These are phyloP conservation scores for Pythium scleroteichum DNA, from an alignment of 352 stramenopile genomes.

Conservation along the genomic window DNA sequence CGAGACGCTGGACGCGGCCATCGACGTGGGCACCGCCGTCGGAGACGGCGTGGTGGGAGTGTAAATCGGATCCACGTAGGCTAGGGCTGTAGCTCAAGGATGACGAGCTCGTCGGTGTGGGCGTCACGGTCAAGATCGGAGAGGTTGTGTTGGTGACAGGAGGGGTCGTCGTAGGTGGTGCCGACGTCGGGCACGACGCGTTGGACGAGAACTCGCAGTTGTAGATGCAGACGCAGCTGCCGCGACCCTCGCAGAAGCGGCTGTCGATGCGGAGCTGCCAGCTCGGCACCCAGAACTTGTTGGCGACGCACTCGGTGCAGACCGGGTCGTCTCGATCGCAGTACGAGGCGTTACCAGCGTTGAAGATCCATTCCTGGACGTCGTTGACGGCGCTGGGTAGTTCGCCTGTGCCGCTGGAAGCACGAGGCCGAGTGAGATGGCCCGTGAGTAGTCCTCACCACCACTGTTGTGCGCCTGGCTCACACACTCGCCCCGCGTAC, in stretches of 20 bases:
- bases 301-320: background rate
- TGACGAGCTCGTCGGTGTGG: too few species aligned
- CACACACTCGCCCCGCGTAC: too few species aligned
- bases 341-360: background rate
- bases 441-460: background rate
- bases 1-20: too few species aligned
- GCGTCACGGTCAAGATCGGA: too few species aligned
- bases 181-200: background rate
- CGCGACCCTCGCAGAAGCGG: constrained; percentile 4
- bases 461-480: too few species aligned
- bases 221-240: constrained; percentile 4
- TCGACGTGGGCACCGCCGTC: too few species aligned
- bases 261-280: background rate
- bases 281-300: background rate
- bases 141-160: background rate
- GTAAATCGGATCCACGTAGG: too few species aligned
- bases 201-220: background rate
- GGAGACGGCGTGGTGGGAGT: too few species aligned
- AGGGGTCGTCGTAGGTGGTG: background rate
- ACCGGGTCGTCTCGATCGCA: background rate
- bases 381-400: background rate
- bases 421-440: background rate
- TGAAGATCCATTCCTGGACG: background rate
- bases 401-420: background rate
- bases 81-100: too few species aligned